Evolutionary conservation across 495 filamentous ascomycete genomes (phyloP).

Genomic region (Penicillium ucsense): DNA sequence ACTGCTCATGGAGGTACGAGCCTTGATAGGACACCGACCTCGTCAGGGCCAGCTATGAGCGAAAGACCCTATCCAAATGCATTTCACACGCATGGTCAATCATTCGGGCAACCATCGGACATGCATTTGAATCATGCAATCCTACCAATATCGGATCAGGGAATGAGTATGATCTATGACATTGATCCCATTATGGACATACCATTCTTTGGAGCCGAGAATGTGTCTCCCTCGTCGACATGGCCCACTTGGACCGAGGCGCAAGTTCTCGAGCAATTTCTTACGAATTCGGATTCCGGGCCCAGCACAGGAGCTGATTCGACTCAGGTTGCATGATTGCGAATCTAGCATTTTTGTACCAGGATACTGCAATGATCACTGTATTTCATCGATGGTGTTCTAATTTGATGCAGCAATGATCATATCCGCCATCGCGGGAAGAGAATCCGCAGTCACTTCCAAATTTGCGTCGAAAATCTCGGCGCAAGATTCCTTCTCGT

Average conservation of each 20-base stretch:
- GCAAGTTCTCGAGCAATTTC: constrained; percentile 15
- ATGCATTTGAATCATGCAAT: background rate
- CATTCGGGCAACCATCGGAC: no score
- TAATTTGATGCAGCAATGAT: constrained; percentile 15
- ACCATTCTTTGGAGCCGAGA: constrained; percentile 10
- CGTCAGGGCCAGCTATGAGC: no score
- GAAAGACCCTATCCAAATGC: no score
- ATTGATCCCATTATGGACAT: constrained; percentile 10
- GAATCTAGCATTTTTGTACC: background rate
- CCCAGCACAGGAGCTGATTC: background rate
- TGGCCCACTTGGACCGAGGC: constrained; percentile 19
- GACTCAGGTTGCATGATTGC: background rate
- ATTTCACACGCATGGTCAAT: no score
- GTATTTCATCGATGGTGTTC: background rate
- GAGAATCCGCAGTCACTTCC: constrained; percentile 20
- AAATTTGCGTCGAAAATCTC: constrained; percentile 21
- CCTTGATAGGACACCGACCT: background rate
- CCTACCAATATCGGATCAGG: background rate
- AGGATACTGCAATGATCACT: background rate
- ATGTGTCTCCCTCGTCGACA: constrained; percentile 5
- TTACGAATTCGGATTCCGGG: constrained; percentile 3
- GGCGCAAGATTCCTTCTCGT: constrained; percentile 22
- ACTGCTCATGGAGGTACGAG: background rate
- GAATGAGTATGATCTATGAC: constrained; percentile 1
- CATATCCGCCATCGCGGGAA: constrained; percentile 19